phyloP scores from a whole-genome alignment of 148 eudicot species.

The Vaccinium macrocarpon region DNA sequence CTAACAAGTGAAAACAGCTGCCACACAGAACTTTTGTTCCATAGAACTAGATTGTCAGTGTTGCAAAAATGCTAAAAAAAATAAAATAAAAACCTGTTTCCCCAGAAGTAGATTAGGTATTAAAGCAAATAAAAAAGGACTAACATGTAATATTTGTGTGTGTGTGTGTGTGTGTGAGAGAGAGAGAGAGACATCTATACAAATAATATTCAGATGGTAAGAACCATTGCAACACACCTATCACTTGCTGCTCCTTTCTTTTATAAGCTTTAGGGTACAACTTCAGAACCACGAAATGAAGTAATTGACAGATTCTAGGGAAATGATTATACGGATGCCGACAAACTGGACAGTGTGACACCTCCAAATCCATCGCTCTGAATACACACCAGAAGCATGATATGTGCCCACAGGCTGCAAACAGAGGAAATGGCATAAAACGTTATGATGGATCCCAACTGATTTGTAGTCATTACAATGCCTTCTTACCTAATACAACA shows the following conservation, averaged over 20 bases:
- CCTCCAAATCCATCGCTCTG: constrained; percentile 41
- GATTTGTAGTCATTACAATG: background rate
- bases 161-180: background rate
- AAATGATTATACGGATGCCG: constrained; percentile 61
- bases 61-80: background rate
- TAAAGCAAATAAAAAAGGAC: background rate
- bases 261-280: constrained; percentile 58
- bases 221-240: constrained; percentile 36
- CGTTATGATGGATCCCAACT: background rate
- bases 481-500: constrained; percentile 49
- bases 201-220: background rate
- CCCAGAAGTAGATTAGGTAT: background rate
- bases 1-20: background rate
- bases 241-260: constrained; percentile 50
- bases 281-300: constrained; percentile 53
- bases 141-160: background rate
- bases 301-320: constrained; percentile 57
- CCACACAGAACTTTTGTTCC: background rate
- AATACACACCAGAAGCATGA: constrained; percentile 76
- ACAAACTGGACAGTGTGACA: constrained; percentile 65
- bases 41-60: background rate
- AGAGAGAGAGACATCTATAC: background rate
- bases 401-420: constrained; percentile 77
- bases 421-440: constrained; percentile 7
- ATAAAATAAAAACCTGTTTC: background rate